Conservation (phyloP, 129 eudicot species). For the Oenanthe sinensis region DNA sequence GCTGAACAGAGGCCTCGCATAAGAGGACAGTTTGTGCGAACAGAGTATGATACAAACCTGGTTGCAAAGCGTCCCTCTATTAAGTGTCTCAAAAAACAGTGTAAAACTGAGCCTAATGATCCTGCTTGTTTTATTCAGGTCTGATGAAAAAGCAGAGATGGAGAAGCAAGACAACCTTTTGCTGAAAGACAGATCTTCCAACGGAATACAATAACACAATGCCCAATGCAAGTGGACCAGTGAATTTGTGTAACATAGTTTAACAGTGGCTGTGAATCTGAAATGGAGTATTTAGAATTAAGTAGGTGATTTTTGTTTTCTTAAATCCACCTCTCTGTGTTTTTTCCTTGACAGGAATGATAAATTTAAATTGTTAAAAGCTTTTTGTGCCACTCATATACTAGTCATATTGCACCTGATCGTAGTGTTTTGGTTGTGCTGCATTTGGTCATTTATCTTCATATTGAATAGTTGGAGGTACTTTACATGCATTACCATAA, state of each 20-base stretch:
- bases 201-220: neutral
- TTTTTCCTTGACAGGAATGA: neutral
- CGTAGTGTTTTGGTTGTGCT: too few species aligned
- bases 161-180: neutral
- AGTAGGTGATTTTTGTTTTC: too few species aligned
- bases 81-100: neutral
- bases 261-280: neutral
- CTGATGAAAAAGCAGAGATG: neutral
- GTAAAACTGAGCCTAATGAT: neutral
- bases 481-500: too few species aligned
- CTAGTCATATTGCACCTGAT: neutral
- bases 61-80: neutral
- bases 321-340: neutral
- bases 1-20: constrained; percentile 41
- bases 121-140: neutral
- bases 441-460: too few species aligned
- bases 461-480: too few species aligned
- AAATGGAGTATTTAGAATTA: neutral
- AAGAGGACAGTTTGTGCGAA: constrained; percentile 31
- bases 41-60: constrained; percentile 3
- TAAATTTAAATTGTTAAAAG: neutral
- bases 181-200: neutral
- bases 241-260: neutral
- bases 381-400: neutral
- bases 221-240: neutral